Evolutionary conservation across 2,329 filamentous ascomycete species (phyloP), one percentile per base, ranked within the genome.

Genomic region (Claviceps cyperi): DNA sequence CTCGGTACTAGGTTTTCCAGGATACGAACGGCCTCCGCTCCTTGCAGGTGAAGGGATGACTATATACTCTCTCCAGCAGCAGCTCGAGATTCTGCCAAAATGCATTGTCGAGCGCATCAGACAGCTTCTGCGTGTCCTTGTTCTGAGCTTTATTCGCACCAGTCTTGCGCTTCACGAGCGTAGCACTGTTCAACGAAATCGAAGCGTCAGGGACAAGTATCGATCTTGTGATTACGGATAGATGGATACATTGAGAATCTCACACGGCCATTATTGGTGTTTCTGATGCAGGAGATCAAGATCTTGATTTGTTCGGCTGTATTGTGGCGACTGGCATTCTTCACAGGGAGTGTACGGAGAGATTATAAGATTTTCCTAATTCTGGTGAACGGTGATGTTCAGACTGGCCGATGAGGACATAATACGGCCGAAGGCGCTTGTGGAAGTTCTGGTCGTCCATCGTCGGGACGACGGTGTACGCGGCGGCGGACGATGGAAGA

Each of bases 261-360:
- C 64, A 83, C 82, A 62, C 77, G 79, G 53, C 81, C 81, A 54
- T 73, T 72, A 57, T 66, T 71, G 9, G 77, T 75, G 63, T 80
- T 66, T 49, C 74, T 72, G 62, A 86, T 82, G 64, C 83, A 86
- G 49, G 71, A 70, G 46, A 86, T 72, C 22, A 86, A 69, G 61
- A 86, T 84, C 53, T 73, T 75, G 64, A 85, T 73, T 56, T 84
- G 80, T 0, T 66, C 65, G 28, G 78, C 71, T 19, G 75, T 68
- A 28, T 77, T 72, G 21, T 67, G 65, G 13, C 17, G 32, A 13
- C 15, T 2, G 49, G 47, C 51, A 52, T 62, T 48, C 48, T 58
- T 46, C 11, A 13, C 14, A 38, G 45, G 4, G 15, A 32, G 11
- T 37, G 32, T 2, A 21, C 21, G 22, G 7, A 36, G 19, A 9